Base-by-base conservation (phyloP, 352 stramenopile species). In the Blastocystis sp. region DNA sequence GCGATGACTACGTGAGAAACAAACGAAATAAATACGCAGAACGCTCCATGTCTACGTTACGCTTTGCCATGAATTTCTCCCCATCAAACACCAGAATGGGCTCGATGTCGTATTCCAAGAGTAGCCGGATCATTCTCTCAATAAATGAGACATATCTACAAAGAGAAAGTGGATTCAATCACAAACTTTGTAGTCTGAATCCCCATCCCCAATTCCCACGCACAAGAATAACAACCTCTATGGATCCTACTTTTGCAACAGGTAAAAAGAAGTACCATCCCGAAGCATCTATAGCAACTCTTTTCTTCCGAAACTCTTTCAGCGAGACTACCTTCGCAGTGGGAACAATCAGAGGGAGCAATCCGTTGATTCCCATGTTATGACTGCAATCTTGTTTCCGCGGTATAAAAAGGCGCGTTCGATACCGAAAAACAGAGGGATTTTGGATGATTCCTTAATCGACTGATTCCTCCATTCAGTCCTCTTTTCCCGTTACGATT, bases 31-130 rank as follows among this genome's bases (percentile, higher is more conserved):
- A 23, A 5, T 2, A 80, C 43, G 53, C 26, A 20, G 34, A 43
- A 9, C 47, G 50, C 4, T 66, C 73, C 4, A 20, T n/a, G 39
- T 84, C 55, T 26, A 93, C 91, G 26, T 92, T 91, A 0, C 89
- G 91, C 90, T 98, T 98, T 5, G 94, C 93, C 0, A 95, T 94
- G 29, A 98, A 70, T 62, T 93, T 90, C 11, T 91, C 94, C 8
- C 95, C 95, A 90, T 98, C 95, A 45, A 98, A 98, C 11, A 98
- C 94, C 9, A 98, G 91, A 29, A 96, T 91, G 15, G 94, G 95
- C 13, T 91, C 94, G 75, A 98, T 92, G 5, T 93, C 90, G 87
- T 96, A 91, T 20, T 93, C 77, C 68, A 94, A 91, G 15, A 98
- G 91, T 63, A 97, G 43, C 37, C n/a, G 13, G 56, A 84, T 84